Evolutionary conservation across 2,329 filamentous ascomycete species (phyloP).

Genomic region (Pseudocercospora macadamiae): DNA sequence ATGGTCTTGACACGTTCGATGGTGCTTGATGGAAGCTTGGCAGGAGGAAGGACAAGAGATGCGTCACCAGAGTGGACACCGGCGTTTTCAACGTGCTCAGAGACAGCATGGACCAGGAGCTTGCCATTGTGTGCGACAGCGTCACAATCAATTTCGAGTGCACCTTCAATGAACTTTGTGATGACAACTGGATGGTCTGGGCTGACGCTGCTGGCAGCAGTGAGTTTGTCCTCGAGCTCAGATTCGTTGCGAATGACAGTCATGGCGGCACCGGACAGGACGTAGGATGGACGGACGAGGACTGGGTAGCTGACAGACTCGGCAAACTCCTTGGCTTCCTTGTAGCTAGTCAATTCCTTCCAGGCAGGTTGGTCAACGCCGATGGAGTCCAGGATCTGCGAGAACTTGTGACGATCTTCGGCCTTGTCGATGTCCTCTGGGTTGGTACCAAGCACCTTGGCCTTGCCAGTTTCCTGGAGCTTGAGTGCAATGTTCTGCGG

Average conservation of each 20-base stretch:
- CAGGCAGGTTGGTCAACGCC: constrained; percentile 96
- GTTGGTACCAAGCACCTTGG: constrained; percentile 89
- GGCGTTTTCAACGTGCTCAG: constrained; percentile 94
- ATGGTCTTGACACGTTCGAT: constrained; percentile 93
- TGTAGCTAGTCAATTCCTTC: constrained; percentile 92
- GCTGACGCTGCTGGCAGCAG: constrained; percentile 85
- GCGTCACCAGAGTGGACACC: constrained; percentile 98
- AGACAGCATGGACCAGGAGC: constrained; percentile 87
- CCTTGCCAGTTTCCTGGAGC: constrained; percentile 86
- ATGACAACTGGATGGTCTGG: constrained; percentile 98
- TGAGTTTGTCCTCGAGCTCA: constrained; percentile 92
- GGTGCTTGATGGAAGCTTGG: constrained; percentile 72
- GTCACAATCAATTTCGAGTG: constrained; percentile 94
- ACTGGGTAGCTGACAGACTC: constrained; percentile 88
- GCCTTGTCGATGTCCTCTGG: constrained; percentile 96
- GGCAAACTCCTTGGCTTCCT: constrained; percentile 86
- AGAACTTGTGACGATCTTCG: constrained; percentile 98
- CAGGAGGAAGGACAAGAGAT: constrained; percentile 87
- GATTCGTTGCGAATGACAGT: constrained; percentile 87
- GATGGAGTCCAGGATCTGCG: constrained; percentile 93
- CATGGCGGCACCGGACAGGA: constrained; percentile 97
- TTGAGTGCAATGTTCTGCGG: constrained; percentile 97
- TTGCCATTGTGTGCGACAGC: constrained; percentile 86
- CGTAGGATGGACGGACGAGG: constrained; percentile 90
- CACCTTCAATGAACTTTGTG: constrained; percentile 96